Evolutionary conservation across 345 rosid species (phyloP).

Genomic region (Eutrema japonicum): DNA sequence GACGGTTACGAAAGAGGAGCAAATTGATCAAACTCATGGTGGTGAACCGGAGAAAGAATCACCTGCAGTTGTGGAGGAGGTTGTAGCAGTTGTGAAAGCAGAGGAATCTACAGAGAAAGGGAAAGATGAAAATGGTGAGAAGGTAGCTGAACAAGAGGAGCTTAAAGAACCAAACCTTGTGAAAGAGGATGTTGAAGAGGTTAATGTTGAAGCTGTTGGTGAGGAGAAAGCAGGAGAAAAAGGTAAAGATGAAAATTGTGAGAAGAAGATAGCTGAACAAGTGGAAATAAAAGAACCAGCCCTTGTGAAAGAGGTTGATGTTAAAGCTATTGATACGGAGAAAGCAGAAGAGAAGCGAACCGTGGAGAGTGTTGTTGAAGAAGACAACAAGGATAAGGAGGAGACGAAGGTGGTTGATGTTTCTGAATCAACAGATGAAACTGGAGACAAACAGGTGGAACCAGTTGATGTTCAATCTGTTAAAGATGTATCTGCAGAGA

Average conservation of each 20-base stretch:
- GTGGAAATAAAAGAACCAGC: conserved; percentile 26
- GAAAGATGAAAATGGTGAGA: conserved; percentile 27
- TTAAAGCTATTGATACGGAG: conserved; percentile 5
- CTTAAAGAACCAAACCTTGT: conserved; percentile 21
- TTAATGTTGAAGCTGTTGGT: neutral
- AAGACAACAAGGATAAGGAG: conserved; percentile 28
- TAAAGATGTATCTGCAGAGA: conserved; percentile 32
- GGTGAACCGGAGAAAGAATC: conserved; percentile 34
- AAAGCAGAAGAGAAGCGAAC: conserved; percentile 25
- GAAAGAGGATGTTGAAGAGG: conserved; percentile 3
- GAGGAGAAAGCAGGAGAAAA: conserved; percentile 13
- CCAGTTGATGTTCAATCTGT: conserved; percentile 34
- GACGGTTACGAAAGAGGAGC: conserved; percentile 11
- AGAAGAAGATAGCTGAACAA: conserved; percentile 31
- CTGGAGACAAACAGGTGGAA: conserved; percentile 30
- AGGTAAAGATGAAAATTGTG: conserved; percentile 25
- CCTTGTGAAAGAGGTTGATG: conserved; percentile 13
- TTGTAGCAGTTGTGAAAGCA: conserved; percentile 29
- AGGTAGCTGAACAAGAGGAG: conserved; percentile 27
- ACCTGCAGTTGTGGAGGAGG: conserved; percentile 26
- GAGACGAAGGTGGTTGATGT: conserved; percentile 25
- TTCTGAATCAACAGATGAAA: conserved; percentile 25
- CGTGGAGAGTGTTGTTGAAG: conserved; percentile 20
- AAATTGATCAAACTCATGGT: conserved; percentile 18
- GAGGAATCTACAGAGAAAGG: neutral